Evolutionary conservation across 1,139 yeast species (phyloP).

Genomic region (Diutina sp.): DNA sequence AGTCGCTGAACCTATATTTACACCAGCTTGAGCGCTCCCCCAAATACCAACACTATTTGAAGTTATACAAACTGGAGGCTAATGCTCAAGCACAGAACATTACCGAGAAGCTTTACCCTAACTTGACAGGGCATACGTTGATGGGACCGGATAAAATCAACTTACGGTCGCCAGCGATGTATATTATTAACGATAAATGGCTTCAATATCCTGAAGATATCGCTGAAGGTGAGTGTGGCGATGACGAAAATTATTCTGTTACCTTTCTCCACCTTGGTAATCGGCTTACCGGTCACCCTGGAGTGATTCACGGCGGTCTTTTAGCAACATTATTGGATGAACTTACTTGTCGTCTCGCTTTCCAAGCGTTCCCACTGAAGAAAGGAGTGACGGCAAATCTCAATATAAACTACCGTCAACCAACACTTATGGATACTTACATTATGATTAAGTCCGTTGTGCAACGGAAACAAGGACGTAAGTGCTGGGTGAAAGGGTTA

Average conservation of each 20-base stretch:
- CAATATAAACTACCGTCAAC: conserved; percentile 28
- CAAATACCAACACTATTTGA: neutral
- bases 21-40: neutral
- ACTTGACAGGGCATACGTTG: neutral
- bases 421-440: conserved; percentile 21
- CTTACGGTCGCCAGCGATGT: neutral
- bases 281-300: conserved; percentile 34
- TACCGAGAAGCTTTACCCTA: neutral
- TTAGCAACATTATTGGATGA: conserved; percentile 43
- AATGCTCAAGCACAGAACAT: neutral
- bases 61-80: neutral
- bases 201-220: neutral
- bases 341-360: conserved; percentile 37
- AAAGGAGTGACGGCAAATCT: conserved; percentile 35
- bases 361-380: conserved; percentile 30
- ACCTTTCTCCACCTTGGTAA: conserved; percentile 36
- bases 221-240: conserved; percentile 2
- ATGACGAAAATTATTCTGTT: conserved; percentile 13
- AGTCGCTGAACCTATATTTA: neutral
- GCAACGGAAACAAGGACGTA: conserved; percentile 23
- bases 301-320: conserved; percentile 45
- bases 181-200: neutral
- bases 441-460: conserved; percentile 24
- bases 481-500: conserved; percentile 29
- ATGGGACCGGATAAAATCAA: neutral